Evolutionary conservation across 345 rosid species (phyloP).

Genomic region (Eucalyptus camaldulensis): DNA sequence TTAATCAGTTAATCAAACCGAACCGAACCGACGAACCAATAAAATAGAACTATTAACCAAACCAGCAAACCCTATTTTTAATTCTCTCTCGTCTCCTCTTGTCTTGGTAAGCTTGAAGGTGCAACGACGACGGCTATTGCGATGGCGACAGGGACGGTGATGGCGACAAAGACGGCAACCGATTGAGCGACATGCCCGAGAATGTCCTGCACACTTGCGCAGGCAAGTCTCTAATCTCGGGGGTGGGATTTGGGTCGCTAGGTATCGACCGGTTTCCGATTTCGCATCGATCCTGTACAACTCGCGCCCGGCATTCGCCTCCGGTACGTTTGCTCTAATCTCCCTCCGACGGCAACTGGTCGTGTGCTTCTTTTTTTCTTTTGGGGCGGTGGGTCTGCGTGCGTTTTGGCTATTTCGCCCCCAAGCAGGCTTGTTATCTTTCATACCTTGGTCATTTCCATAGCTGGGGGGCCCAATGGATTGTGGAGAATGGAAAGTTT

Average conservation of each 20-base stretch:
- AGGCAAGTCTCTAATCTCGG: neutral
- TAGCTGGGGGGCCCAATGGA: neutral
- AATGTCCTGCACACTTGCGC: no score
- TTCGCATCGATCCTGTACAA: neutral
- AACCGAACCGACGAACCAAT: fast-evolving
- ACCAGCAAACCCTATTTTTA: no score
- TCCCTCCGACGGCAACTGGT: neutral
- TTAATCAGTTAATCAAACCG: no score
- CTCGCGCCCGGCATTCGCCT: neutral
- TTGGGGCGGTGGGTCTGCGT: neutral
- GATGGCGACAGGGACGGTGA: no score
- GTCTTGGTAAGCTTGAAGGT: no score
- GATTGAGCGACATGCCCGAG: no score
- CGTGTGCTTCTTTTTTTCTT: neutral
- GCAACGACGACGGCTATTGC: no score
- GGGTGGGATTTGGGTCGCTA: neutral
- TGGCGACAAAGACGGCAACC: no score
- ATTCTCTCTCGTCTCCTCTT: no score
- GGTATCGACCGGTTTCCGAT: neutral
- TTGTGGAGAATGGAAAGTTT: neutral
- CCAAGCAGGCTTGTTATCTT: neutral
- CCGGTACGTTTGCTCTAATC: neutral
- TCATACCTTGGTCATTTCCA: neutral
- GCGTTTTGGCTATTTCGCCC: neutral
- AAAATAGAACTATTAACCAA: no score